These are phyloP conservation scores for Rhamnella rubrinervis DNA, from an alignment of 331 rosid species.

Conservation along the genomic window DNA sequence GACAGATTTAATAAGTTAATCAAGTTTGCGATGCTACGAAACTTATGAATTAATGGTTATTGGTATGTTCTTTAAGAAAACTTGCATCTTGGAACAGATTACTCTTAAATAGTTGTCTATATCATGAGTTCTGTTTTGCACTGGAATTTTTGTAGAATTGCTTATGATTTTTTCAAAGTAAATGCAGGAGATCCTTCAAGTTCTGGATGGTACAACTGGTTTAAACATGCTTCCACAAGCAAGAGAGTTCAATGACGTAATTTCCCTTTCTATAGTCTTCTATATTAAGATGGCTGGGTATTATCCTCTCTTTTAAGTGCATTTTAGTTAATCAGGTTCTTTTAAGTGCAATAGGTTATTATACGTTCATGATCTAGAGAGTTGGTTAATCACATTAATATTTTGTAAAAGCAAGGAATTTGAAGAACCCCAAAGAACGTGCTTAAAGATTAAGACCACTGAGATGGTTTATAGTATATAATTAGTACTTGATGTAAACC, in stretches of 20 bases:
- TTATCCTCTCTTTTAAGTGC: not conserved
- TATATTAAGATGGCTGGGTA: conserved; percentile 1
- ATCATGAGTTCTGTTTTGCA: not conserved
- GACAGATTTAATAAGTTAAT: too few relatives aligned
- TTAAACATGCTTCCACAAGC: conserved; percentile 98
- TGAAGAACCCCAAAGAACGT: too few relatives aligned
- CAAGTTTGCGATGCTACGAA: too few relatives aligned
- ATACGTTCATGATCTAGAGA: not conserved
- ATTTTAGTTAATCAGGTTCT: not conserved
- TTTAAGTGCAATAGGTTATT: not conserved
- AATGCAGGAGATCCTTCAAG: conserved; percentile 86
- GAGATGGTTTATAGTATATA: too few relatives aligned
- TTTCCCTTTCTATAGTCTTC: conserved; percentile 11
- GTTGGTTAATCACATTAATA: not conserved
- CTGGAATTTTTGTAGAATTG: not conserved
- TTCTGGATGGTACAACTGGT: conserved; percentile 97
- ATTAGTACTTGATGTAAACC: too few relatives aligned
- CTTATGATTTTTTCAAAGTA: not conserved
- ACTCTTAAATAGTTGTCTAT: not conserved
- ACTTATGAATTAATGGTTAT: too few relatives aligned
- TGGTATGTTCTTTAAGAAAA: too few relatives aligned
- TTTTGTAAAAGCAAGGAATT: too few relatives aligned
- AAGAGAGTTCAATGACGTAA: conserved; percentile 91
- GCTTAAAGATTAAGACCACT: too few relatives aligned
- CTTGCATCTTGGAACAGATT: too few relatives aligned